Evolutionary conservation across 2,329 filamentous ascomycete species (phyloP).

Genomic region (Gaeumannomyces tritici): DNA sequence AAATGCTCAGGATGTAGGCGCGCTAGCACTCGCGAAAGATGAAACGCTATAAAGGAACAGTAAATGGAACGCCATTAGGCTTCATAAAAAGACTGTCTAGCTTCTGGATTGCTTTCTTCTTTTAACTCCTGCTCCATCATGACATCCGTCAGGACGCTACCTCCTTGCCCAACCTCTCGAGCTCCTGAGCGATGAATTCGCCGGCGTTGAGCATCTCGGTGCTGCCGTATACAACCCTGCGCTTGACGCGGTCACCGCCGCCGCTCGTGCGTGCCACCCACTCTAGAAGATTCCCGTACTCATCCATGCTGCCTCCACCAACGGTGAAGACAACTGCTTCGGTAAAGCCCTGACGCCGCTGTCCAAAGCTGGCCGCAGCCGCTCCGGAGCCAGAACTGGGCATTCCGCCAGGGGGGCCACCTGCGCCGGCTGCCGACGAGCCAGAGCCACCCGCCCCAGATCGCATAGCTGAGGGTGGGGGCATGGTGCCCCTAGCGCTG

Average conservation of each 20-base stretch:
- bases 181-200: slow-evolving; percentile 55
- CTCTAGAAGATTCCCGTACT: slow-evolving; percentile 94
- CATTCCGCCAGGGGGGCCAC: slow-evolving; percentile 34
- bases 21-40: background rate
- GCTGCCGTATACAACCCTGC: slow-evolving; percentile 87
- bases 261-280: slow-evolving; percentile 76
- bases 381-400: slow-evolving; percentile 40
- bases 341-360: slow-evolving; percentile 78
- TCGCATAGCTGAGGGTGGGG: slow-evolving; percentile 59
- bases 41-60: background rate
- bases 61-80: background rate
- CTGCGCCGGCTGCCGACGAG: slow-evolving; percentile 17
- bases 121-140: background rate
- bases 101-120: background rate
- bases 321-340: slow-evolving; percentile 93
- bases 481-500: slow-evolving; percentile 86
- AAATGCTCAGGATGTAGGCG: too few species aligned
- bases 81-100: background rate
- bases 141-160: slow-evolving; percentile 18
- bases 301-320: slow-evolving; percentile 95
- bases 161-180: slow-evolving; percentile 54
- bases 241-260: slow-evolving; percentile 49
- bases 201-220: slow-evolving; percentile 69
- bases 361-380: slow-evolving; percentile 74
- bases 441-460: slow-evolving; percentile 22